Percentiles rank a stretch among this genome's conserved stretches.
These are phyloP conservation scores for Aspergillus sp. DNA, from an alignment of 2,329 filamentous ascomycete genomes.

Conservation along the genomic window DNA sequence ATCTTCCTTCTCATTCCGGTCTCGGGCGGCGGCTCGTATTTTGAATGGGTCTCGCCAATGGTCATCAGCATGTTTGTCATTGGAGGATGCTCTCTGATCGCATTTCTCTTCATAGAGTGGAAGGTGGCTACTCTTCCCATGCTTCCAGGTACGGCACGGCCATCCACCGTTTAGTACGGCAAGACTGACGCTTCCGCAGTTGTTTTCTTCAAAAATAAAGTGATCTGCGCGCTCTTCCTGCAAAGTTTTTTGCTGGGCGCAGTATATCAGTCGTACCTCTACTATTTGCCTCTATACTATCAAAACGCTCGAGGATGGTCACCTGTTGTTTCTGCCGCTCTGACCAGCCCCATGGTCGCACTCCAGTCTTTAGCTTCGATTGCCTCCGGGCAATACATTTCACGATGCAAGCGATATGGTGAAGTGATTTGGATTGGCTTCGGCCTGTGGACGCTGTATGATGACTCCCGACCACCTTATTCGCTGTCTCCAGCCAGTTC, in stretches of 20 bases:
- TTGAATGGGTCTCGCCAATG: constrained; percentile 47
- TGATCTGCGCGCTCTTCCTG: constrained; percentile 46
- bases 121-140: constrained; percentile 48
- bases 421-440: constrained; percentile 47
- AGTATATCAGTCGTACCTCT: constrained; percentile 51
- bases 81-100: constrained; percentile 37
- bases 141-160: constrained; percentile 37
- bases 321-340: constrained; percentile 41
- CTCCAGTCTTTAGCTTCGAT: constrained; percentile 34
- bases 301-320: constrained; percentile 46
- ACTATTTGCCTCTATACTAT: constrained; percentile 54
- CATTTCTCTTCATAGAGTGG: constrained; percentile 49
- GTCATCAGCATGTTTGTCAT: constrained; percentile 51
- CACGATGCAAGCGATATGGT: constrained; percentile 47
- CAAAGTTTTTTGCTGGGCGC: constrained; percentile 54
- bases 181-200: constrained; percentile 14
- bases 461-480: constrained; percentile 1
- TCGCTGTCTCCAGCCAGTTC: neutral
- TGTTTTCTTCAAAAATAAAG: constrained; percentile 45
- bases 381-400: constrained; percentile 50
- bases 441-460: constrained; percentile 39
- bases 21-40: constrained; percentile 51
- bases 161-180: neutral
- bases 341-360: constrained; percentile 43
- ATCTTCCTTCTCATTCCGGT: constrained; percentile 55